Evolutionary conservation across 2,329 filamentous ascomycete species (phyloP), one percentile per base, ranked within the genome.

Genomic region (Exophiala lecanii-corni): DNA sequence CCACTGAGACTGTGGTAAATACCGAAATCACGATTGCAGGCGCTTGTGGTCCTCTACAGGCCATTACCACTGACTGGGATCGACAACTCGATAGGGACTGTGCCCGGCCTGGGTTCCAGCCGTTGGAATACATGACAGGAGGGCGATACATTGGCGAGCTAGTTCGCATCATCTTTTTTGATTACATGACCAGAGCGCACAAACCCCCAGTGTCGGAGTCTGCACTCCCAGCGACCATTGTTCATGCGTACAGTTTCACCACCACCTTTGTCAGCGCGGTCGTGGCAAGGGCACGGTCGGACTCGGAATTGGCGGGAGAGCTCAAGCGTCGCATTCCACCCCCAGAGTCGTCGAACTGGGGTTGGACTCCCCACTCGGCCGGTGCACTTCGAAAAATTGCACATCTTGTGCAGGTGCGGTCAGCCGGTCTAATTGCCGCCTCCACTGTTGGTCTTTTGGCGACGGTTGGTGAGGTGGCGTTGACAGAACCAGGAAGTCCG

Each of bases 11-110:
- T 10, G 78, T 86, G 3, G 79, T 91, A 50, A 91, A 91, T 59
- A 91, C 86, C 0, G 86, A 92, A 64, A 89, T 84, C 82, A 86
- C 82, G 39, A 88, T 92, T 55, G 82, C 81, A 18, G 86, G 86
- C 5, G 79, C 85, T 2, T 80, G 79, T n/a, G 70, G 73, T 5
- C 83, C 86, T 1, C 67, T 91, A 41, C 70, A 73, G 17, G 72
- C 81, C 17, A 72, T 89, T 36, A 76, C 86, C 39, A 89, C 77
- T 7, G 67, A 66, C 25, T 91, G 86, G 86, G 86, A 92, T 56
- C 64, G 70, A 7, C 66, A 73, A 45, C 71, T 92, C 4, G 84
- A 89, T 54, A 64, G 64, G 3, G 75, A 79, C 34, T 82, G 81
- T 54, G 81, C 86, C 55, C 71, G 70, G 5, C 83, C 86, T 0